Conservation (phyloP, 148 eudicot genomes). For the Fallopia convolvulus region DNA sequence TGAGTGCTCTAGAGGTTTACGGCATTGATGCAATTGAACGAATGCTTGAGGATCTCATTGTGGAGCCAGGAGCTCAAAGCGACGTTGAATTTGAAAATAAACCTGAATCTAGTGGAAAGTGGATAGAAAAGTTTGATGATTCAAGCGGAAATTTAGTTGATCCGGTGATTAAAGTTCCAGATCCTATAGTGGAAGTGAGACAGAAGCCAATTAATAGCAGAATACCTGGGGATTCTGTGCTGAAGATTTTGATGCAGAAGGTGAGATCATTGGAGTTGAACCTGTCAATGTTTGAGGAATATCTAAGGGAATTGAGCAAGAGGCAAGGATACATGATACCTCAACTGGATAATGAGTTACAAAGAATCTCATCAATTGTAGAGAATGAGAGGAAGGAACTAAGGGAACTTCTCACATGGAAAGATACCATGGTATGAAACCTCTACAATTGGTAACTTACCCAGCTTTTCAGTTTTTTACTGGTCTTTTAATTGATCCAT, state of each 20-base stretch:
- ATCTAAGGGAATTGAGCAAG: constrained; percentile 54
- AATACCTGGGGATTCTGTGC: constrained; percentile 66
- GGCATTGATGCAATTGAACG: constrained; percentile 88
- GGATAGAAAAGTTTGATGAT: background rate
- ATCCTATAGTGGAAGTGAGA: constrained; percentile 37
- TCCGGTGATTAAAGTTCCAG: constrained; percentile 27
- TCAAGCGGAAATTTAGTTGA: constrained; percentile 10
- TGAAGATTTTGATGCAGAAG: constrained; percentile 84
- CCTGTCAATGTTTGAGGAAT: constrained; percentile 69
- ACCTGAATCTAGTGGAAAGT: background rate
- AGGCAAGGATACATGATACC: constrained; percentile 62
- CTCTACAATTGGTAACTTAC: background rate
- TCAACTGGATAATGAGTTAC: constrained; percentile 55
- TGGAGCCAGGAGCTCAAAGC: constrained; percentile 1
- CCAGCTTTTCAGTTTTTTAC: background rate
- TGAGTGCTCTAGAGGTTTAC: constrained; percentile 72
- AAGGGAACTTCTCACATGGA: constrained; percentile 59
- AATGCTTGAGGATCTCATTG: constrained; percentile 92
- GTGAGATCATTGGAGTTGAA: constrained; percentile 76
- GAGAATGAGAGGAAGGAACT: constrained; percentile 53
- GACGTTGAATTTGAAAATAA: background rate
- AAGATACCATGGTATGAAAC: constrained; percentile 43
- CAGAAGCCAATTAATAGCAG: constrained; percentile 43
- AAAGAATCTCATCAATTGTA: constrained; percentile 29
- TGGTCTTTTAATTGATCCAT: background rate